A percentile compares a stretch with the other conserved stretches of the same genome.
Evolutionary conservation across 208 protist species (phyloP).

Genomic region (Lotmaria passim): DNA sequence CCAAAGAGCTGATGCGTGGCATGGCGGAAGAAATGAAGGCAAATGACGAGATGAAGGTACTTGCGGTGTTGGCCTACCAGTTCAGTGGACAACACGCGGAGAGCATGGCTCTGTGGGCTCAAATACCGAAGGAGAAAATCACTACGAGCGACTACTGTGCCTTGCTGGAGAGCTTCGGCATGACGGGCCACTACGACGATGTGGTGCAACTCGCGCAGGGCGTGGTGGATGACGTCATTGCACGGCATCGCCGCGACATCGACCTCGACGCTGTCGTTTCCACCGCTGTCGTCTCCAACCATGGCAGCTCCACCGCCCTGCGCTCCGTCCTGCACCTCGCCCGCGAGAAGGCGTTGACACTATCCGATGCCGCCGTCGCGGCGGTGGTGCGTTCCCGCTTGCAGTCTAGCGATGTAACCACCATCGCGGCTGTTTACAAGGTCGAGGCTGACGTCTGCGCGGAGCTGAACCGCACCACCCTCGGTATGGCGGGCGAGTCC

Average conservation of each 20-base stretch:
- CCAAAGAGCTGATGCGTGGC: conserved; percentile 78
- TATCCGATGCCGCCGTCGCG: conserved; percentile 69
- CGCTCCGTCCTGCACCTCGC: conserved; percentile 48
- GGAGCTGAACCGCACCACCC: conserved; percentile 43
- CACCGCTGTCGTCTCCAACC: conserved; percentile 47
- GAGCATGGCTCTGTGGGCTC: conserved; percentile 48
- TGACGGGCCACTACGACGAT: conserved; percentile 55
- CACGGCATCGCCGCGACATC: conserved; percentile 18
- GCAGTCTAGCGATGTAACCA: conserved; percentile 23
- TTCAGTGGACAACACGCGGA: conserved; percentile 51
- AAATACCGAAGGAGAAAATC: conserved; percentile 56
- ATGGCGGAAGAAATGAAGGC: conserved; percentile 83
- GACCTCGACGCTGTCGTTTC: conserved; percentile 61
- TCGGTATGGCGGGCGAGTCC: conserved; percentile 76
- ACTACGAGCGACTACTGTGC: conserved; percentile 64
- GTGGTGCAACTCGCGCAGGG: conserved; percentile 37
- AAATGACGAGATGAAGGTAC: conserved; percentile 56
- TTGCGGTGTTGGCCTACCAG: conserved; percentile 78
- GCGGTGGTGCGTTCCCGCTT: conserved; percentile 49
- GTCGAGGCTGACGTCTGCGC: conserved; percentile 55
- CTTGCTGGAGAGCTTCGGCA: conserved; percentile 76
- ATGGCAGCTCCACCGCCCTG: conserved; percentile 41
- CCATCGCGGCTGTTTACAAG: conserved; percentile 63
- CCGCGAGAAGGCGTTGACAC: conserved; percentile 17
- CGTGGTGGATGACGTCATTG: conserved; percentile 14